Evolutionary conservation across 1,139 yeast species (phyloP), one percentile per base, ranked within the genome.

Genomic region (Yamadazyma friedrichii): DNA sequence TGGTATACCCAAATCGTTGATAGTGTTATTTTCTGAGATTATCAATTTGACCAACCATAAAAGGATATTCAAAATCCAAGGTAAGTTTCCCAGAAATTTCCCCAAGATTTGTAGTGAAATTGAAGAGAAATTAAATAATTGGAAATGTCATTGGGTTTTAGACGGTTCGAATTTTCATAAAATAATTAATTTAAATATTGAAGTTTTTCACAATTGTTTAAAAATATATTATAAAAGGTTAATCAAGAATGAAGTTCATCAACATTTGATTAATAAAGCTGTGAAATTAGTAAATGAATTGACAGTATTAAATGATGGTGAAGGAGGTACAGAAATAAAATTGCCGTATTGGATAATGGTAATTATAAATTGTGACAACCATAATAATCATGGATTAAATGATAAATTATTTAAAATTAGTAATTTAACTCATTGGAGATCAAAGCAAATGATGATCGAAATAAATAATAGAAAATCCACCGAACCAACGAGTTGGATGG

Each of bases 41-140:
- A 65, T 77, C 6, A 70, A 66, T 38, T 56, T 78, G 35, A 67
- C 83, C 1, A 78, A 78, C 52, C 82, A 78, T 50, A 74, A 76
- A 51, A 69, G 74, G 40, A 69, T 74, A 40, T 77, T 78, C 49
- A 54, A 60, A 33, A 54, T 68, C n/a, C 64, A 65, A 30, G 62
- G 67, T 26, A 65, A 67, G n/a, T 68, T 64, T 38, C 82, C 83
- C 0, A 57, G 82, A 36, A 78, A 77, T 49, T 78, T 77, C 51
- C 82, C 82, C 3, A 65, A 67, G 43, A 62, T 77, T 2, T 77
- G 82, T 51, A 76, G 82, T 40, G 82, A 77, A 38, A 52, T 72
- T 5, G 82, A 77, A 48, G 82, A 77, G 42, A 67, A 65, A 32
- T 54, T 78, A 25, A 49, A 69, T 33, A 64, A 61, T 40, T 78